Conservation (phyloP, 2,329 filamentous ascomycete species). For the Beauveria sp. region DNA sequence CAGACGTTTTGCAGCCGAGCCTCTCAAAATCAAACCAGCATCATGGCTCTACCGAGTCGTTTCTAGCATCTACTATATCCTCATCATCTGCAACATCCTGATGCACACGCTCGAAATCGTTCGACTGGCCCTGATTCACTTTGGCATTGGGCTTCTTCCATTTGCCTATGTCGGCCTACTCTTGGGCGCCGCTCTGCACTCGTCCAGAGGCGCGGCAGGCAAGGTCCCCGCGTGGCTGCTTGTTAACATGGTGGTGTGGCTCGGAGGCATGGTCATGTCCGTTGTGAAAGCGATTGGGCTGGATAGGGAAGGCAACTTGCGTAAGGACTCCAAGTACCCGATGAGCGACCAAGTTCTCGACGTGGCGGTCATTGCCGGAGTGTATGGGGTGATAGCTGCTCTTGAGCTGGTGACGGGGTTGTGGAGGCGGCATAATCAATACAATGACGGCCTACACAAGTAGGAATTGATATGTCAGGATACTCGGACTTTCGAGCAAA, state of each 20-base stretch:
- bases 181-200: not conserved
- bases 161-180: constrained; percentile 6
- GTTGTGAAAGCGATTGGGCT: constrained; percentile 7
- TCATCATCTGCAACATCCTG: constrained; percentile 1
- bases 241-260: constrained; percentile 8
- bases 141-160: constrained; percentile 7
- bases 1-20: not conserved
- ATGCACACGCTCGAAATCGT: constrained; percentile 11
- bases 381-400: not conserved
- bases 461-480: not conserved
- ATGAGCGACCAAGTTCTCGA: constrained; percentile 9
- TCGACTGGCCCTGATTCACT: constrained; percentile 1
- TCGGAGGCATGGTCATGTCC: constrained; percentile 1
- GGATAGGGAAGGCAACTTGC: not conserved
- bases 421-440: not conserved
- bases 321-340: constrained; percentile 8
- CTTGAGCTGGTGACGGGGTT: not conserved
- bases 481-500: not conserved
- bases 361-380: constrained; percentile 7
- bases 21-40: not conserved
- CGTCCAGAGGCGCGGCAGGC: not conserved
- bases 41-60: not conserved
- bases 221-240: not conserved
- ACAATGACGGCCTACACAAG: not conserved
- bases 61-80: not conserved